Conservation (phyloP, 495 filamentous ascomycete species). For the Apiosordaria backusii region DNA sequence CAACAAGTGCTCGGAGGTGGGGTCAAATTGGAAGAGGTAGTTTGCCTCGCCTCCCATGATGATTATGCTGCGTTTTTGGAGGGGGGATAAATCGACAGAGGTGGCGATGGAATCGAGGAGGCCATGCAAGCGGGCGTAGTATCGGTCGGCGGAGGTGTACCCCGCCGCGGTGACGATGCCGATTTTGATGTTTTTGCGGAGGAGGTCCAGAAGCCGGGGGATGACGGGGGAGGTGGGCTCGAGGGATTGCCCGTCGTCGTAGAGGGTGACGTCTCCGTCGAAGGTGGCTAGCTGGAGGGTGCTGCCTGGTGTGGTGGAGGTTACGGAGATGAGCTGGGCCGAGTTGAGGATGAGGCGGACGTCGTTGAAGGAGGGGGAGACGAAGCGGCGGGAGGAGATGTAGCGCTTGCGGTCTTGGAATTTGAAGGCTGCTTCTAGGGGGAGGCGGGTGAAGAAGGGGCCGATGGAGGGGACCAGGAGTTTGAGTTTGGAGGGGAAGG, state of each 20-base stretch:
- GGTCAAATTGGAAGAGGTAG: conserved; percentile 76
- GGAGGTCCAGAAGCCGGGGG: conserved; percentile 58
- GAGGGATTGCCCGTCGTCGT: conserved; percentile 85
- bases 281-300: conserved; percentile 83
- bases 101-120: conserved; percentile 76
- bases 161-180: conserved; percentile 97
- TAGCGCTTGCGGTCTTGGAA: conserved; percentile 80
- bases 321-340: conserved; percentile 84
- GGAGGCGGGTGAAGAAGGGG: conserved; percentile 83
- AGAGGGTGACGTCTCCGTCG: conserved; percentile 95
- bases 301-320: conserved; percentile 47
- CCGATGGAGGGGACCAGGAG: conserved; percentile 87
- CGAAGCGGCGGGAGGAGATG: conserved; percentile 90
- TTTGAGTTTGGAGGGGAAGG: conserved; percentile 81
- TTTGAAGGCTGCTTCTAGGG: conserved; percentile 82
- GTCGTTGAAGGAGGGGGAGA: conserved; percentile 97
- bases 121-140: conserved; percentile 80
- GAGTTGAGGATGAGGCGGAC: conserved; percentile 90
- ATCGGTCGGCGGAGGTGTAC: conserved; percentile 80
- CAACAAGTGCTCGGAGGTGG: conserved; percentile 50
- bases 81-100: conserved; percentile 52
- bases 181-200: conserved; percentile 63
- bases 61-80: conserved; percentile 71
- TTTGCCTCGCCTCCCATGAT: conserved; percentile 87
- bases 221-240: conserved; percentile 72